These are phyloP conservation scores for Beauveria caledonica DNA, from an alignment of 2,329 filamentous ascomycete species.

Conservation along the genomic window DNA sequence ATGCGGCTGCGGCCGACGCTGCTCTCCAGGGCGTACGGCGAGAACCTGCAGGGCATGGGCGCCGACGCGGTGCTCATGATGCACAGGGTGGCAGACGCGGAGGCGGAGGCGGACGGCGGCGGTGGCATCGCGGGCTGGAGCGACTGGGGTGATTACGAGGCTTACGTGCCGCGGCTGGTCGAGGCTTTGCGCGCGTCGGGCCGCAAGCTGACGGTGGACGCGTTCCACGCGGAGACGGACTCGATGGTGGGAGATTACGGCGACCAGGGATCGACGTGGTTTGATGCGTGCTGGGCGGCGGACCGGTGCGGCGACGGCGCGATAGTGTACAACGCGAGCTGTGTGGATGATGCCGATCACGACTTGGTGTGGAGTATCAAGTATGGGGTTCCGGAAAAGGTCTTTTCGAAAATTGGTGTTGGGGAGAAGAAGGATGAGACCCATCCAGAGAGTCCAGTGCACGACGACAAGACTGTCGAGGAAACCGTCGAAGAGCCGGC, in stretches of 20 bases:
- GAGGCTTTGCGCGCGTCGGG: constrained; percentile 14
- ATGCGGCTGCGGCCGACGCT: constrained; percentile 15
- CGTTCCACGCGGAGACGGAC: constrained; percentile 23
- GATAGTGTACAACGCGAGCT: constrained; percentile 18
- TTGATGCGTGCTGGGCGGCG: constrained; percentile 21
- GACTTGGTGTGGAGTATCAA: constrained; percentile 19
- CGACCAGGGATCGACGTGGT: constrained; percentile 20
- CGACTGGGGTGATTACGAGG: constrained; percentile 24
- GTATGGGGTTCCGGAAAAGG: constrained; percentile 14
- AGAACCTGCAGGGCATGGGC: constrained; percentile 19
- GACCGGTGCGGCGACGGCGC: constrained; percentile 8
- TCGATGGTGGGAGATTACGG: constrained; percentile 20
- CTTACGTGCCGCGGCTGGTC: constrained; percentile 19
- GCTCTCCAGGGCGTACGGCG: constrained; percentile 15
- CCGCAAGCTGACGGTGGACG: constrained; percentile 17
- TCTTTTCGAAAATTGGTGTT: constrained; percentile 14
- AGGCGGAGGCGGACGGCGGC: not conserved
- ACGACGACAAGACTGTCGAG: not conserved
- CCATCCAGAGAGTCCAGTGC: too few relatives aligned
- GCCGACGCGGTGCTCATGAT: constrained; percentile 22
- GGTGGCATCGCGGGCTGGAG: constrained; percentile 17
- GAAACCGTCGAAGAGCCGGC: not conserved
- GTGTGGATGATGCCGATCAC: constrained; percentile 21
- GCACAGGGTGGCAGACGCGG: constrained; percentile 14
- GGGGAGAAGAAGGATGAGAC: not conserved